These are phyloP conservation scores for Hibiscus trionum DNA, from an alignment of 345 rosid genomes.

Conservation along the genomic window DNA sequence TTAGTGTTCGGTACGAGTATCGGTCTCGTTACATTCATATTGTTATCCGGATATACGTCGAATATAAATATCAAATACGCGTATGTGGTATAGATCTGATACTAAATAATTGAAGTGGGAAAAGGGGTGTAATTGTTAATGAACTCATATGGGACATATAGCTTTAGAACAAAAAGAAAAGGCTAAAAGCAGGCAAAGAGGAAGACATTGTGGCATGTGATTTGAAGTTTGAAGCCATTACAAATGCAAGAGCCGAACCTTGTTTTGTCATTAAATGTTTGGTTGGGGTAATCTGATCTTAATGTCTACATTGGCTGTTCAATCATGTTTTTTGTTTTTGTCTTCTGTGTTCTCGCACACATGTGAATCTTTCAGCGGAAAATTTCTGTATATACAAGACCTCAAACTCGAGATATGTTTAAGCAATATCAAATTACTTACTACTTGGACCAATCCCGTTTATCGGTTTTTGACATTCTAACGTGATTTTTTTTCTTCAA, in stretches of 20 bases:
- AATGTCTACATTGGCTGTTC: background rate
- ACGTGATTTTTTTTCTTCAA: no score
- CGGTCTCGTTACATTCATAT: background rate
- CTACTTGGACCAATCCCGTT: no score
- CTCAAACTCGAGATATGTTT: no score
- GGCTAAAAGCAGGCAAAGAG: background rate
- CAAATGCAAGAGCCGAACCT: background rate
- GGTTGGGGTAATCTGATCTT: background rate
- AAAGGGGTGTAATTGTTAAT: background rate
- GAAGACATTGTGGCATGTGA: background rate
- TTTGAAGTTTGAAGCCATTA: background rate
- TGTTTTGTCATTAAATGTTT: background rate
- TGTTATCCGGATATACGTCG: no score
- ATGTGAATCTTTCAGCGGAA: rapidly evolving
- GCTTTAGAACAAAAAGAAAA: background rate
- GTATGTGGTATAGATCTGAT: no score
- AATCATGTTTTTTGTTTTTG: no score
- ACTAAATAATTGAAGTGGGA: conserved; percentile 1
- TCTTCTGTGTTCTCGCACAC: no score
- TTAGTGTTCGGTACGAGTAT: background rate
- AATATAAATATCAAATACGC: background rate
- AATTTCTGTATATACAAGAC: no score
- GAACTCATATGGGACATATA: background rate
- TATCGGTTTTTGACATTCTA: no score
- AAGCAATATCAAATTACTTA: no score